phyloP scores from a whole-genome alignment of 495 filamentous ascomycete species.

The Trichoderma orchidacearum region DNA sequence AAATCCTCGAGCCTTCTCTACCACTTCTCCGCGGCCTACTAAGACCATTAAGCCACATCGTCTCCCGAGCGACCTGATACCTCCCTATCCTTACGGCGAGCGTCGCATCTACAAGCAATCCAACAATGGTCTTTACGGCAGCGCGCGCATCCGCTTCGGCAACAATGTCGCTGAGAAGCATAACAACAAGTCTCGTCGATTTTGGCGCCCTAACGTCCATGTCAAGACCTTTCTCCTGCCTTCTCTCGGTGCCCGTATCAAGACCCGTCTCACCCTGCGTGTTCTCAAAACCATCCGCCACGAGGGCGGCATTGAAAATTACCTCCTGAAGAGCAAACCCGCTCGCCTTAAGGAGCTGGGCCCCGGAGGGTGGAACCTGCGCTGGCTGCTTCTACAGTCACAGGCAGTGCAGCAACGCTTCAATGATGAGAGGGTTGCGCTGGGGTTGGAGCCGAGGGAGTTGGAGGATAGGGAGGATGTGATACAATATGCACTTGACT shows the following conservation, averaged over 20 bases:
- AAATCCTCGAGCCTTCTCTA: slow-evolving; percentile 10
- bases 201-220: slow-evolving; percentile 82
- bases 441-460: slow-evolving; percentile 18
- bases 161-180: slow-evolving; percentile 73
- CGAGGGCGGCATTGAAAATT: slow-evolving; percentile 77
- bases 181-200: slow-evolving; percentile 70
- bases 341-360: slow-evolving; percentile 72
- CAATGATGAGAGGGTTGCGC: slow-evolving; percentile 31
- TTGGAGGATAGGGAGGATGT: neutral
- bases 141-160: slow-evolving; percentile 67
- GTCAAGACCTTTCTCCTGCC: slow-evolving; percentile 61
- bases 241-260: slow-evolving; percentile 48
- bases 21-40: slow-evolving; percentile 9
- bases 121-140: slow-evolving; percentile 76
- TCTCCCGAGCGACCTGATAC: slow-evolving; percentile 29
- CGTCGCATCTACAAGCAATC: slow-evolving; percentile 70
- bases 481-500: slow-evolving; percentile 3
- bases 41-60: slow-evolving; percentile 11
- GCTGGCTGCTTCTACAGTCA: slow-evolving; percentile 77
- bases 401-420: slow-evolving; percentile 45
- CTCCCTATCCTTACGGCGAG: slow-evolving; percentile 78
- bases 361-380: slow-evolving; percentile 70
- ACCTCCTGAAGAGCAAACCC: slow-evolving; percentile 63
- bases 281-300: slow-evolving; percentile 81
- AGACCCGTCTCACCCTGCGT: slow-evolving; percentile 59